phyloP scores from a whole-genome alignment of 352 stramenopile genomes.

The Globisporangium paddicum region DNA sequence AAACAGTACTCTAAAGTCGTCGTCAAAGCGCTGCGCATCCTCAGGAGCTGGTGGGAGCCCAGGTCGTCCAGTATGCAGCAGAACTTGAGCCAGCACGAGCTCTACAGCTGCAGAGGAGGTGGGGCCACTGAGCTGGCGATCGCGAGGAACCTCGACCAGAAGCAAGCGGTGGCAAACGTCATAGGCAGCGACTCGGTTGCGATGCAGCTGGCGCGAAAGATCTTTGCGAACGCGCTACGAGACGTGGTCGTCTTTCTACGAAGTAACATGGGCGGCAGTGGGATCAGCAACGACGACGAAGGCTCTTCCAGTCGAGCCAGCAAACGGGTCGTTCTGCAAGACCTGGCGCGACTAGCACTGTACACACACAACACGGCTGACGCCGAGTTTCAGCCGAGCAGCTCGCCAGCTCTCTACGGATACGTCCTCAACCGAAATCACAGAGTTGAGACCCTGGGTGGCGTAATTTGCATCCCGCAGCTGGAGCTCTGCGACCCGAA shows the following conservation, averaged over 20 bases:
- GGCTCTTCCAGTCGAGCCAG: slow-evolving; percentile 6
- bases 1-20: slow-evolving; percentile 61
- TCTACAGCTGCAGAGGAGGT: slow-evolving; percentile 36
- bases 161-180: neutral
- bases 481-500: slow-evolving; percentile 34
- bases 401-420: neutral
- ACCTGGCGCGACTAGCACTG: slow-evolving; percentile 10
- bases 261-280: slow-evolving; percentile 20
- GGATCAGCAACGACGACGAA: neutral
- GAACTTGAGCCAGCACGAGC: neutral
- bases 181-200: neutral
- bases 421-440: slow-evolving; percentile 28
- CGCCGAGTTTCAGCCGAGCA: too few species aligned
- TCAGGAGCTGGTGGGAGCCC: slow-evolving; percentile 34
- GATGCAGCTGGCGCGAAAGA: slow-evolving; percentile 10
- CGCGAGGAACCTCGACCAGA: slow-evolving; percentile 16
- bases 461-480: slow-evolving; percentile 30
- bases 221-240: slow-evolving; percentile 24
- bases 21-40: slow-evolving; percentile 51
- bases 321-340: slow-evolving; percentile 25
- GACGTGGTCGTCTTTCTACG: slow-evolving; percentile 28
- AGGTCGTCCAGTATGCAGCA: neutral
- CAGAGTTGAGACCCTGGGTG: slow-evolving; percentile 22
- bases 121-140: slow-evolving; percentile 43
- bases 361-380: too few species aligned